Conservation (phyloP, 148 eudicot species). For the Persicaria maculosa region DNA sequence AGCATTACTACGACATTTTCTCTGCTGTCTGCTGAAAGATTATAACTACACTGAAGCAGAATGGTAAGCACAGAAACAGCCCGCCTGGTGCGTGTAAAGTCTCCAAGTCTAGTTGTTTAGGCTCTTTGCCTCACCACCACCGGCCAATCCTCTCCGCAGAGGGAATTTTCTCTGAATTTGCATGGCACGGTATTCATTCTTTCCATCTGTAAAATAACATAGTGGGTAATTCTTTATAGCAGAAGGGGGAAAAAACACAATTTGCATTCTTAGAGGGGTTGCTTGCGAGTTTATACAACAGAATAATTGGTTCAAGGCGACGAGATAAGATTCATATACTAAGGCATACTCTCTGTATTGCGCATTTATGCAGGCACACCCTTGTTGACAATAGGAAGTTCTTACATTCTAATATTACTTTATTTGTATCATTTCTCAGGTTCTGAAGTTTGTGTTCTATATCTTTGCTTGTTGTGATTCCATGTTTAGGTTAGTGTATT, state of each 20-base stretch:
- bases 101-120: slow-evolving; percentile 5
- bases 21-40: slow-evolving; percentile 21
- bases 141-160: slow-evolving; percentile 7
- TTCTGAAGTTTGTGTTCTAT: background rate
- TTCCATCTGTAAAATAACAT: slow-evolving; percentile 47
- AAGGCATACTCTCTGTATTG: slow-evolving; percentile 2
- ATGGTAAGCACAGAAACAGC: slow-evolving; percentile 13
- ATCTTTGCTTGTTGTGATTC: background rate
- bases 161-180: slow-evolving; percentile 26
- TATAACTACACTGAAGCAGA: slow-evolving; percentile 19
- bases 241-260: slow-evolving; percentile 16
- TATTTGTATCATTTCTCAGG: background rate
- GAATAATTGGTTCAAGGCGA: background rate
- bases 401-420: background rate
- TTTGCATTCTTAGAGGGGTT: slow-evolving; percentile 6
- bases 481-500: background rate
- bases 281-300: slow-evolving; percentile 6
- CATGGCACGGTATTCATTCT: slow-evolving; percentile 41
- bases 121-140: slow-evolving; percentile 10
- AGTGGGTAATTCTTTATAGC: slow-evolving; percentile 37
- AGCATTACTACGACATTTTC: slow-evolving; percentile 15
- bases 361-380: background rate
- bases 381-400: background rate
- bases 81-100: slow-evolving; percentile 18
- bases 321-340: slow-evolving; percentile 3